Base-by-base conservation (phyloP, 2,329 filamentous ascomycete species). In the Aspergillus novoparasiticus region DNA sequence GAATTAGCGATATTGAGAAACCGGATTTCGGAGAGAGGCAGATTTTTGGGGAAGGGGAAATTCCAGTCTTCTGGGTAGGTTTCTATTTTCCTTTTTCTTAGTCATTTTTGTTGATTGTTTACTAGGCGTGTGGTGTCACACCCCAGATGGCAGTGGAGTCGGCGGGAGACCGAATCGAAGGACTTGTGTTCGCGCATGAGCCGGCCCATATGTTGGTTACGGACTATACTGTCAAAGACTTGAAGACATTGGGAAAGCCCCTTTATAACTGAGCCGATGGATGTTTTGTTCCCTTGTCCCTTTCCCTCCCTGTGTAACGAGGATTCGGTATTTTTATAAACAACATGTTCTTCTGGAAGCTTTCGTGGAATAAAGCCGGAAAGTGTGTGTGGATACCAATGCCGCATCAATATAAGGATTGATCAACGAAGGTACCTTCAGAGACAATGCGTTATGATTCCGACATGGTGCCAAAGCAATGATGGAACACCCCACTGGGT, bases 51-150 rank as follows among this genome's bases (percentile, higher is more conserved):
- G 73, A 79, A 34, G 84, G 82, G 0, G 69, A 74, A 58, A 65
- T 76, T 10, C 73, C 73, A 1, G 68, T 76, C 2, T 76, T 76
- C 19, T 76, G 73, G 73, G 74, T 75, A 57, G 21, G 67, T 61
- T 12, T 28, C 4, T 30, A 16, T n/a, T 46, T 34, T 21, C n/a
- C 23, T 45, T 50, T 19, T 5, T 16, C 6, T 11, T 11, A 32
- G 36, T 36, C 26, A 4, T 1, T 45, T 48, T 36, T 11, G 14
- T 32, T 85, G 0, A 82, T 88, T 39, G 86, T 84, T 0, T 82
- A 16, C 11, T 86, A 87, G 86, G 88, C 86, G 0, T 90, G 87
- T 70, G 87, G 87, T 39, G 87, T 90, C 12, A 90, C 88, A 43
- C 87, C 88, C 1, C 87, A 90, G 70, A 84, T 88, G 70, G 87